These are phyloP conservation scores for Rhizophagus clarus DNA, from an alignment of 192 early-diverging fungal species.

Conservation along the genomic window DNA sequence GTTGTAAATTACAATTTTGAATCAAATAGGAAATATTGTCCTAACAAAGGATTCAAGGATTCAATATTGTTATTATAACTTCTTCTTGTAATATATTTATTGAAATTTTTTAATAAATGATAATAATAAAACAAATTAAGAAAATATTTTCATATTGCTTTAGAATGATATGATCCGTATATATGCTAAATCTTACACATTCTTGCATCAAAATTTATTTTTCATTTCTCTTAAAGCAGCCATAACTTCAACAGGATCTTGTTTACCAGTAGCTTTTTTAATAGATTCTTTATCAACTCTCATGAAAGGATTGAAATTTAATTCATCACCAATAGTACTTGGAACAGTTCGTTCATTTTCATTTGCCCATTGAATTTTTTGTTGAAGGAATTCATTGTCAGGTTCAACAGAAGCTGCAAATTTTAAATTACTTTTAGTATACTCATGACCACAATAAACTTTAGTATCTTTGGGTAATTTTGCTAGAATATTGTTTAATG, in stretches of 20 bases:
- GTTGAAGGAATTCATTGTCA: conserved; percentile 64
- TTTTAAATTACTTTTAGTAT: conserved; percentile 71
- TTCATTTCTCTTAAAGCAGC: conserved; percentile 78
- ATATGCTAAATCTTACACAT: too few relatives aligned
- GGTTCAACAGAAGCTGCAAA: conserved; percentile 85
- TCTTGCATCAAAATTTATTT: conserved; percentile 54
- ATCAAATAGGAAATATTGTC: too few relatives aligned
- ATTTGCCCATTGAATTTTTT: conserved; percentile 66
- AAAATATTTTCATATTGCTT: too few relatives aligned
- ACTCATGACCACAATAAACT: conserved; percentile 95
- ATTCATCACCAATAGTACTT: conserved; percentile 88
- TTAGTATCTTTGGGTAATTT: conserved; percentile 75
- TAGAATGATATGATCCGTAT: too few relatives aligned
- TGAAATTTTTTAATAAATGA: too few relatives aligned
- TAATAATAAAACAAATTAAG: too few relatives aligned
- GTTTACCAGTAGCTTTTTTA: conserved; percentile 56
- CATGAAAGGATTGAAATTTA: conserved; percentile 88
- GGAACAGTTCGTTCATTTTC: conserved; percentile 67
- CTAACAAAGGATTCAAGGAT: too few relatives aligned
- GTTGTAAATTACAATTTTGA: too few relatives aligned
- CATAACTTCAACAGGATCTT: conserved; percentile 75
- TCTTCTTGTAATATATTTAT: too few relatives aligned
- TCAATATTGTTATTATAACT: too few relatives aligned
- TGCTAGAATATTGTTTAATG: conserved; percentile 68
- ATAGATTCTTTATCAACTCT: conserved; percentile 67